Percentiles rank a stretch among this genome's conserved stretches.
These are phyloP conservation scores for Mucor circinelloides DNA, from an alignment of 371 early-diverging fungal species.

Conservation along the genomic window DNA sequence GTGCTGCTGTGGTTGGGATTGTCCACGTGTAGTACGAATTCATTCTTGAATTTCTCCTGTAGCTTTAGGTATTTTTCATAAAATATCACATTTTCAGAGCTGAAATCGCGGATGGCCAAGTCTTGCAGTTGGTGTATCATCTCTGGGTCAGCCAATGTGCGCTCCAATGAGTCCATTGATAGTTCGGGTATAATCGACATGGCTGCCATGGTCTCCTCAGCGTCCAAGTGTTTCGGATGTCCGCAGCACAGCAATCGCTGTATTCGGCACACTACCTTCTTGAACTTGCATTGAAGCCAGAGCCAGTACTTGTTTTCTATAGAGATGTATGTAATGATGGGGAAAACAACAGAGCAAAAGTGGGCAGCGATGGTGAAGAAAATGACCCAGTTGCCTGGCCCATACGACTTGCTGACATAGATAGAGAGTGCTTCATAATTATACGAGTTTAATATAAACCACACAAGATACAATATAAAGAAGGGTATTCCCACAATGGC, in stretches of 20 bases:
- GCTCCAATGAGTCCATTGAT: slow-evolving; percentile 30
- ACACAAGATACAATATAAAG: slow-evolving; percentile 30
- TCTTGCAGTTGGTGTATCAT: slow-evolving; percentile 25
- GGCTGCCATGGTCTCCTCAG: not conserved
- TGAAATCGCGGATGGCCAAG: slow-evolving; percentile 46
- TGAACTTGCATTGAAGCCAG: not conserved
- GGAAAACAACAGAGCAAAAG: slow-evolving; percentile 31
- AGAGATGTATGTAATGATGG: slow-evolving; percentile 15
- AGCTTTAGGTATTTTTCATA: slow-evolving; percentile 37
- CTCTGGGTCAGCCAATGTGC: slow-evolving; percentile 20
- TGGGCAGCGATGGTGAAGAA: slow-evolving; percentile 25
- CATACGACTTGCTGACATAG: not conserved
- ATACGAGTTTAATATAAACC: slow-evolving; percentile 10
- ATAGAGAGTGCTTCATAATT: not conserved
- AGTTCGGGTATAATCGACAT: slow-evolving; percentile 7
- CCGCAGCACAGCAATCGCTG: not conserved
- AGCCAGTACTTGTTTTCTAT: not conserved
- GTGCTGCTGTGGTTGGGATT: not conserved
- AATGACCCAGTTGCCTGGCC: slow-evolving; percentile 29
- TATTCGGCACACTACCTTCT: not conserved
- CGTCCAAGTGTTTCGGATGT: not conserved
- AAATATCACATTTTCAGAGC: slow-evolving; percentile 44
- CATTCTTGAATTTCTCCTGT: slow-evolving; percentile 19
- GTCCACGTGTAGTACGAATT: not conserved
- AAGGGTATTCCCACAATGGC: slow-evolving; percentile 25